Evolutionary conservation across 2,329 filamentous ascomycete species (phyloP), one percentile per base, ranked within the genome.

Genomic region (Ophiostoma sp.): DNA sequence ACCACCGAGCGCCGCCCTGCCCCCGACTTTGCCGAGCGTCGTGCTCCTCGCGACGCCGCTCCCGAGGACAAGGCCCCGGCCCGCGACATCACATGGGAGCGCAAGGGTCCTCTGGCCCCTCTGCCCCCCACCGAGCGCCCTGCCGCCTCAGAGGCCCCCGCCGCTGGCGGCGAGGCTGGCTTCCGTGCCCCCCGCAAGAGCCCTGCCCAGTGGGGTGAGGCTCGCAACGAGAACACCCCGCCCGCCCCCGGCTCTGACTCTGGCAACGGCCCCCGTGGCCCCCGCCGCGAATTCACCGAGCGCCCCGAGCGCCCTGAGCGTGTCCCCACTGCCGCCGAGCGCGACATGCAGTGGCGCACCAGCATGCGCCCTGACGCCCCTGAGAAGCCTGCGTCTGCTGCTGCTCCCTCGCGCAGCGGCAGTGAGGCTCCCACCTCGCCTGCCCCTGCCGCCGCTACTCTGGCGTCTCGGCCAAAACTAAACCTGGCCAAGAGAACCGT

Each of bases 401-500:
- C 89, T 31, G 86, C 85, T 54, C 84, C 87, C 72, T 90, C 89
- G 52, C 90, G 89, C 69, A 91, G 95, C 71, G 60, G 60, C 33
- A 93, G 89, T 77, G 88, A 90, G 75, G 91, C 92, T 11, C 88
- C 92, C 6, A 89, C 92, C 33, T 92, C 93, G 67, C 88, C 89
- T 20, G 86, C 89, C 64, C 79, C 82, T 8, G 76, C 82, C 23
- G 79, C 81, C 54, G 81, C 84, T 2, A 4, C 79, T 82, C 20
- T 82, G 4, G 82, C 84, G 71, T 83, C 86, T 67, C 89, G 95
- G 71, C 95, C 95, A 41, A 93, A 87, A 77, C 82, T 99, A 76
- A 95, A 98, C 79, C 87, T 99, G 35, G 83, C 89, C 74, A 98
- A 98, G 86, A 89, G 95, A 75, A 97, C 94, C 4, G 92, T 97